phyloP scores from a whole-genome alignment of 768 basidiomycete species.

The Trametes gibbosa region DNA sequence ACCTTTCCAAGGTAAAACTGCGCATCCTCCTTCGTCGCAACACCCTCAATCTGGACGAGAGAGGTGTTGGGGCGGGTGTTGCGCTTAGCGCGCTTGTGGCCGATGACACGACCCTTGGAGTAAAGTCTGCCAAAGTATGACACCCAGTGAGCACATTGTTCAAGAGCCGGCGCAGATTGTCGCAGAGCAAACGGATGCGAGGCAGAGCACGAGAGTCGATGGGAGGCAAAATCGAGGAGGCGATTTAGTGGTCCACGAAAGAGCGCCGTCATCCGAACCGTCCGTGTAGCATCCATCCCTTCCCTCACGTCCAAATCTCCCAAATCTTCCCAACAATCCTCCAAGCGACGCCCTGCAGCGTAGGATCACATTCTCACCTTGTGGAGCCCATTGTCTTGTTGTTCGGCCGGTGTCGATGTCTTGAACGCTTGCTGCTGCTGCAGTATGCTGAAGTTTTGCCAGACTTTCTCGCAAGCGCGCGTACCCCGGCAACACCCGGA shows the following conservation, averaged over 20 bases:
- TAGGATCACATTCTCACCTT: slow-evolving; percentile 52
- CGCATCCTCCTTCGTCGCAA: slow-evolving; percentile 88
- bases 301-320: slow-evolving; percentile 22
- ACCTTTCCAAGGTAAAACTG: slow-evolving; percentile 99
- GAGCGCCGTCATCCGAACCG: slow-evolving; percentile 30
- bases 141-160: slow-evolving; percentile 3
- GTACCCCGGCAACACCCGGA: slow-evolving; percentile 11
- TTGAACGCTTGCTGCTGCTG: slow-evolving; percentile 26
- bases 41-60: slow-evolving; percentile 96
- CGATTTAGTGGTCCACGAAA: not conserved
- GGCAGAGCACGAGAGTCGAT: not conserved
- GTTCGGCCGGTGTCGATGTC: slow-evolving; percentile 33
- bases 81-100: slow-evolving; percentile 98
- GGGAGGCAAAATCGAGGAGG: not conserved
- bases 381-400: slow-evolving; percentile 72
- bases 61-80: slow-evolving; percentile 96
- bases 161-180: not conserved
- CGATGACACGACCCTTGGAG: slow-evolving; percentile 93
- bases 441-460: slow-evolving; percentile 12
- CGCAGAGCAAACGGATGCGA: not conserved
- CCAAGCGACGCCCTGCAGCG: slow-evolving; percentile 13
- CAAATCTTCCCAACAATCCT: slow-evolving; percentile 21
- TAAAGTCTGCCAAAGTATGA: slow-evolving; percentile 63
- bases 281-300: slow-evolving; percentile 45
- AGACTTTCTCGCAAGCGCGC: not conserved